Evolutionary conservation across 306 rosid genomes (phyloP), one percentile per base, ranked within the genome.

Genomic region (Astragalus membranaceus): DNA sequence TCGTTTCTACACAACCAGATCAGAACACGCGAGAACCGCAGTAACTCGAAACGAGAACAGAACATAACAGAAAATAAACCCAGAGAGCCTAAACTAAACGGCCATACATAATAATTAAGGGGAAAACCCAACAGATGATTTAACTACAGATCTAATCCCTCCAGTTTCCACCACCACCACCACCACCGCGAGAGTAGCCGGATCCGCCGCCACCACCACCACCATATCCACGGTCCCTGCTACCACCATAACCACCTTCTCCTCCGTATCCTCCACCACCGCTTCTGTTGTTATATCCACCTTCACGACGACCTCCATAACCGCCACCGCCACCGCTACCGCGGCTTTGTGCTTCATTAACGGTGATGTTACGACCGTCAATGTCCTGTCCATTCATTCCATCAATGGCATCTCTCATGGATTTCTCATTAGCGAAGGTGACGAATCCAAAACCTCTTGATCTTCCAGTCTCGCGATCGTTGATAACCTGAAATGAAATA

Each of bases 391-490:
- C 99, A 65, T 94, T 94, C 99, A 94, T 87, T 0, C 66, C 91
- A 1, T 91, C 92, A 3, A 94, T 94, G 0, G 98, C 98, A 6
- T 82, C 87, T 67, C 76, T 87, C 97, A 94, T 84, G 0, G 96
- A 26, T 51, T 93, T 59, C 81, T 93, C 97, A 1, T 58, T 9
- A 1, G 78, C 8, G 62, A 91, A 94, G 5, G 99, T 94, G 0
- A 94, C 97, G 37, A 94, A 94, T 70, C 97, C 97, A 0, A 94
- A 94, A 0, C 99, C 99, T 23, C 98, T 88, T 0, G 99, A 90
- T 10, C 99, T 74, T 0, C 99, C 97, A 10, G 96, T 94, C 66
- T 94, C 98, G 1, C 98, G 96, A 64, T 94, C 97, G 51, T 87
- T 88, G 15, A 94, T 89, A 41, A 94, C 78, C 97, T 93, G 79